These are phyloP conservation scores for Dalechampia spathulata DNA, from an alignment of 441 rosid species.

Conservation along the genomic window DNA sequence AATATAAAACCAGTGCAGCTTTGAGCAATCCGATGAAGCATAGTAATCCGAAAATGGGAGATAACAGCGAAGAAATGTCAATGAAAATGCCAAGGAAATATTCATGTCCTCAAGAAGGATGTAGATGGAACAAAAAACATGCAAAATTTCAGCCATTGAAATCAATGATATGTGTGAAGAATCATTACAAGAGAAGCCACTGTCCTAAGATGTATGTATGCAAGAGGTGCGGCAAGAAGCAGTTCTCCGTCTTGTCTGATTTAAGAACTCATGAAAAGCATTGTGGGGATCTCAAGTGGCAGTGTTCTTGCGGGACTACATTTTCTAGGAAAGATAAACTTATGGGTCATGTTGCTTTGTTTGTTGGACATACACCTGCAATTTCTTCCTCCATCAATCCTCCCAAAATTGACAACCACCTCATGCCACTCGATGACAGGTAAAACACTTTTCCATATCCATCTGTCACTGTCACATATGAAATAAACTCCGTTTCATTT, in stretches of 20 bases:
- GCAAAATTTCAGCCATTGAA: constrained; percentile 80
- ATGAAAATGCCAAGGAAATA: constrained; percentile 34
- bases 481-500: too few relatives aligned
- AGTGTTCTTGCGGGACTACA: constrained; percentile 78
- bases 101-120: constrained; percentile 79
- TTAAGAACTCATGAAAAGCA: constrained; percentile 90
- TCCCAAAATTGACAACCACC: neutral
- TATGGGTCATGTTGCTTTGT: constrained; percentile 69
- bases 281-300: constrained; percentile 75
- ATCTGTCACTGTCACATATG: too few relatives aligned
- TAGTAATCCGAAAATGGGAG: neutral
- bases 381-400: constrained; percentile 10
- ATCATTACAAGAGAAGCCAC: constrained; percentile 92
- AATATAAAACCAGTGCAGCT: constrained; percentile 66
- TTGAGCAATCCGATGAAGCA: constrained; percentile 55
- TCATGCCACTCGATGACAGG: constrained; percentile 18
- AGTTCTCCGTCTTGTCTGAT: constrained; percentile 82
- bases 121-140: constrained; percentile 79
- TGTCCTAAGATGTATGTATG: constrained; percentile 89
- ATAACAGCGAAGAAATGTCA: constrained; percentile 7
- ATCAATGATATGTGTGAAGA: constrained; percentile 78
- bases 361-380: constrained; percentile 53
- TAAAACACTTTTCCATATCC: too few relatives aligned
- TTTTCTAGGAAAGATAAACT: constrained; percentile 87
- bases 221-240: constrained; percentile 65